Evolutionary conservation across 1,139 yeast species (phyloP).

Genomic region (Suhomyces terraborum): DNA sequence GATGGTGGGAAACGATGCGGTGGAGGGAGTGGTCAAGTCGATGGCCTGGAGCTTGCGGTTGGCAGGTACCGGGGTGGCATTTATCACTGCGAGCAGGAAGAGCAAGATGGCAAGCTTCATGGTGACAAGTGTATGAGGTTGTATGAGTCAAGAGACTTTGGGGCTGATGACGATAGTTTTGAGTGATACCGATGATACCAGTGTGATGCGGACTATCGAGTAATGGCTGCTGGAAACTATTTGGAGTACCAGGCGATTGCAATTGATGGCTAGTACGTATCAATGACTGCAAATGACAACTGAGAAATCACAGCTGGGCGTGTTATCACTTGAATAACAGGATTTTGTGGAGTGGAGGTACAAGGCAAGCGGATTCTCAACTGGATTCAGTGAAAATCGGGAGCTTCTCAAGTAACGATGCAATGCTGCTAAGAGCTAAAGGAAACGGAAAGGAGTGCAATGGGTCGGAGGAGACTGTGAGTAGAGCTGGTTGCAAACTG

Average conservation of each 20-base stretch:
- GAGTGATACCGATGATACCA: not conserved
- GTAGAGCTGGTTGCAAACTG: not conserved
- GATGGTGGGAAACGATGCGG: slow-evolving; percentile 22
- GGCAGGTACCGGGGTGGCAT: slow-evolving; percentile 32
- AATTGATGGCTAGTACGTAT: no score
- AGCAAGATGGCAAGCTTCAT: slow-evolving; percentile 4
- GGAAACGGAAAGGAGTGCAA: no score
- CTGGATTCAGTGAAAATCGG: not conserved
- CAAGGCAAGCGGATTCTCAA: not conserved
- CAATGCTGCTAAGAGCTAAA: no score
- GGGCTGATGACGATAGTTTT: no score
- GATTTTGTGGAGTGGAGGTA: not conserved
- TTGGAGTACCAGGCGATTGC: no score
- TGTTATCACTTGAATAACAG: no score
- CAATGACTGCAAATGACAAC: no score
- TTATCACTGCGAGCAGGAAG: slow-evolving; percentile 1
- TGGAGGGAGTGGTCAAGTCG: slow-evolving; percentile 11
- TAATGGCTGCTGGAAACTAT: no score
- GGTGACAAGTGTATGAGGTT: not conserved
- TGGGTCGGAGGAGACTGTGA: no score
- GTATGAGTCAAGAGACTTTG: no score
- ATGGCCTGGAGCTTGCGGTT: slow-evolving; percentile 24
- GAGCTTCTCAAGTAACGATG: no score
- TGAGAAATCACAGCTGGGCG: no score
- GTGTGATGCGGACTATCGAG: not conserved